Evolutionary conservation across 2,329 filamentous ascomycete species (phyloP), one percentile per base, ranked within the genome.

Genomic region (Pestalotiopsis sp.): DNA sequence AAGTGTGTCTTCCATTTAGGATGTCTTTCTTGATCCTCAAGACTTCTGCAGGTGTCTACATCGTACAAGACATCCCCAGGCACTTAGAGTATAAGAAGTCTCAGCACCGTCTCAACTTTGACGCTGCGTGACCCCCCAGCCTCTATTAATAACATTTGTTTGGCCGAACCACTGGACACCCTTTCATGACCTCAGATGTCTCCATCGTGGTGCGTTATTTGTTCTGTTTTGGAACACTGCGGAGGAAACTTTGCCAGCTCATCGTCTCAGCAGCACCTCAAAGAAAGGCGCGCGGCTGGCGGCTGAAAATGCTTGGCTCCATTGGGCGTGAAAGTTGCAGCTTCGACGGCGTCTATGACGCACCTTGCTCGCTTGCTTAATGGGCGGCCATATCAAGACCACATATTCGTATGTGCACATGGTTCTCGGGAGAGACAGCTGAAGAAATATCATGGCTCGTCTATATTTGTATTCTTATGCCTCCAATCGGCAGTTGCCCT

Each of bases 141-240:
- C 41, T 52, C 45, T 52, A n/a, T 52, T 52, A n/a, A 23, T 52
- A 52, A 52, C 6, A 23, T 23, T 52, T n/a, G 45, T 52, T 52
- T 5, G 23, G 3, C 45, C 45, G 39, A 41, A 23, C 3, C 36
- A n/a, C 39, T 41, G 31, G 12, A 11, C 31, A 14, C 38, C 17
- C 25, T 23, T 9, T 39, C 11, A 36, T 38, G 41, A 36, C 9
- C 63, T 66, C 63, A 36, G 23, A 20, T 38, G 25, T 45, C n/a
- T 36, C 68, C 68, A 63, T 68, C 65, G 72, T 74, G 73, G 76
- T 59, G 75, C 75, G 45, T 64, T 70, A 69, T 60, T 65, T 70
- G 74, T 74, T 70, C 74, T 72, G 70, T 36, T 39, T 68, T 62
- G 65, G 67, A 71, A 58, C 65, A 66, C 66, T 71, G 70, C 61